A percentile compares a stretch with the other conserved stretches of the same genome.
phyloP scores from a whole-genome alignment of 169 alveolate species.

The Perkinsus olseni region DNA sequence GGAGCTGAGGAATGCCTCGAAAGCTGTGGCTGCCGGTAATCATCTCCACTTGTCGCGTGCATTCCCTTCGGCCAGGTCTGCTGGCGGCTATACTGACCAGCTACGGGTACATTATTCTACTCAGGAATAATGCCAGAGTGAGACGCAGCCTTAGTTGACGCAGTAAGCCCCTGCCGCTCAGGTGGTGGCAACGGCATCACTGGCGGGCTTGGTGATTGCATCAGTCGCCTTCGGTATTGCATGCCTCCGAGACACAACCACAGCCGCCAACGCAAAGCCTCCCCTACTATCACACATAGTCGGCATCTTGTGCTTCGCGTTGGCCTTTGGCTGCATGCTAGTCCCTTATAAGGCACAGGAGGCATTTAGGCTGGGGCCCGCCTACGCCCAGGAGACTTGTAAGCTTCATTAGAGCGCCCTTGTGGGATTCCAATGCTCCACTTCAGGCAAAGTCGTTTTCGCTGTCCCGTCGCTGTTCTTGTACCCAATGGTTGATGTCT shows the following conservation, averaged over 20 bases:
- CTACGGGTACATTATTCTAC: background rate
- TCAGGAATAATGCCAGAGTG: background rate
- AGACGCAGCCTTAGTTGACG: background rate
- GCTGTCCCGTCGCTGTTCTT: background rate
- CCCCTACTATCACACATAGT: no score
- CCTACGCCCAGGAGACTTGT: background rate
- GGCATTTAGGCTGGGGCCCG: no score
- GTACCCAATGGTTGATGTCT: background rate
- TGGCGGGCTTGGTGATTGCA: background rate
- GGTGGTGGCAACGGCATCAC: background rate
- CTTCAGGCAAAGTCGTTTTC: background rate
- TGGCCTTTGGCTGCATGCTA: no score
- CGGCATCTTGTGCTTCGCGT: no score
- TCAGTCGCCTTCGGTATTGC: background rate
- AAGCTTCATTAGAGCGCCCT: background rate
- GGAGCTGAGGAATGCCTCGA: background rate
- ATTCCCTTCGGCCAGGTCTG: background rate
- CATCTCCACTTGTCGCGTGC: background rate
- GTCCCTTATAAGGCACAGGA: no score
- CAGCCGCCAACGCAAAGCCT: no score
- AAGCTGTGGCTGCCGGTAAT: background rate
- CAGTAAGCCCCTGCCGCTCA: background rate
- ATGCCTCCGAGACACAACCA: no score
- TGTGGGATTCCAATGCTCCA: background rate
- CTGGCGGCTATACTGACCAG: background rate